A percentile compares a stretch with the other conserved stretches of the same genome.
phyloP scores from a whole-genome alignment of 2,329 filamentous ascomycete species.

The Alternaria angustiovoidea region DNA sequence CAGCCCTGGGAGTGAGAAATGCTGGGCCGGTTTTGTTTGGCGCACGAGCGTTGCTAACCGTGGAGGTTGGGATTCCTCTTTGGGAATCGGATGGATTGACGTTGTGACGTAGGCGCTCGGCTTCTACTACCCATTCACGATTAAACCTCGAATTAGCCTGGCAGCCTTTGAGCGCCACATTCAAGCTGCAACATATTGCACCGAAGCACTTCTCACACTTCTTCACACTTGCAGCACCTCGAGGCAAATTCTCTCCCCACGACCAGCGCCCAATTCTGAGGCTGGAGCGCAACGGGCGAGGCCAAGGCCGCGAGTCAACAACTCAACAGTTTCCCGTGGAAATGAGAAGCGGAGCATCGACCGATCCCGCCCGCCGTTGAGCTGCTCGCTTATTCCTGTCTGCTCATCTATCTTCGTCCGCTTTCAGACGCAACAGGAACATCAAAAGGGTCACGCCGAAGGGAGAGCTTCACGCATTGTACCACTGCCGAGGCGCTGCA shows the following conservation, averaged over 20 bases:
- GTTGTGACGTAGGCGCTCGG: slow-evolving; percentile 28
- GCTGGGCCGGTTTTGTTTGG: slow-evolving; percentile 23
- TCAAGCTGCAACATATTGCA: neutral
- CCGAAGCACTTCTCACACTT: neutral
- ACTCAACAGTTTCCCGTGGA: slow-evolving; percentile 36
- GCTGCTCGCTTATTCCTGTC: slow-evolving; percentile 11
- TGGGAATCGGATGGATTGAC: slow-evolving; percentile 10
- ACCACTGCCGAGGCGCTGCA: slow-evolving; percentile 18
- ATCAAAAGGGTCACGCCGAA: slow-evolving; percentile 4
- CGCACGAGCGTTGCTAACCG: slow-evolving; percentile 29
- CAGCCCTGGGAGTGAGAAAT: neutral
- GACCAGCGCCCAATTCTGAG: slow-evolving; percentile 11
- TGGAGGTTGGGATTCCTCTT: slow-evolving; percentile 27
- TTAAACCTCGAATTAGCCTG: neutral
- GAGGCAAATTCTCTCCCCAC: slow-evolving; percentile 3
- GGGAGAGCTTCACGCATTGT: neutral
- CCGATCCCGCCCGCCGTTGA: slow-evolving; percentile 20
- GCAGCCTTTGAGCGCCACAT: neutral
- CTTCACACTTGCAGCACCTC: neutral
- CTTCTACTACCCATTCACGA: slow-evolving; percentile 7
- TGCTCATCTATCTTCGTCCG: slow-evolving; percentile 3
- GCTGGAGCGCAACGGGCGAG: slow-evolving; percentile 25
- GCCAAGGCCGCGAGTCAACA: slow-evolving; percentile 33
- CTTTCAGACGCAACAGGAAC: slow-evolving; percentile 1
- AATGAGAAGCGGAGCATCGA: slow-evolving; percentile 32